Conservation (phyloP, 2,329 filamentous ascomycete species). For the Clarireedia hainanense region DNA sequence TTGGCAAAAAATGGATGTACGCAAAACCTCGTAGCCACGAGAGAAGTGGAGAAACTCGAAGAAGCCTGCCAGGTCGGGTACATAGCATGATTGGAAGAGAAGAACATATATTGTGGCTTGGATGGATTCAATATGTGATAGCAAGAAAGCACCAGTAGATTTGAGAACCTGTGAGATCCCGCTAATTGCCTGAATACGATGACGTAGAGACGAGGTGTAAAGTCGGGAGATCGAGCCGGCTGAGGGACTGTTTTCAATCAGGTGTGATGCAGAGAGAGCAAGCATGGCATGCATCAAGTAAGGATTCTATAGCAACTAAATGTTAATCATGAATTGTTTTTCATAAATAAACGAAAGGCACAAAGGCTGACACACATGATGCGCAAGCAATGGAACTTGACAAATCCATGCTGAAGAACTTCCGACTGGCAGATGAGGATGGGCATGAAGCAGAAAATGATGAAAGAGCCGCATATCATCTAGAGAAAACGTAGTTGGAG, state of each 20-base stretch:
- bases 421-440: neutral
- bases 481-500: neutral
- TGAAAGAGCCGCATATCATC: neutral
- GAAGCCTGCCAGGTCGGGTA: neutral
- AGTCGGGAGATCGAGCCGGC: neutral
- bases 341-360: neutral
- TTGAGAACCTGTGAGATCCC: neutral
- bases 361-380: neutral
- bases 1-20: neutral
- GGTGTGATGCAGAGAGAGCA: neutral
- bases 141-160: neutral
- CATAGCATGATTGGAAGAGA: neutral
- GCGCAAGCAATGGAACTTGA: neutral
- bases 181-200: neutral
- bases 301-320: neutral
- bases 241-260: neutral
- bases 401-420: neutral
- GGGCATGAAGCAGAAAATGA: neutral
- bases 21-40: neutral
- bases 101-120: neutral
- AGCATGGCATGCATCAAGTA: neutral
- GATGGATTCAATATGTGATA: neutral
- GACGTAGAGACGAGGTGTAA: neutral
- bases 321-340: neutral
- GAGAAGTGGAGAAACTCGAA: neutral